Base-by-base conservation (phyloP, 805 yeast species). In the Diddensiella caesifluorescens region DNA sequence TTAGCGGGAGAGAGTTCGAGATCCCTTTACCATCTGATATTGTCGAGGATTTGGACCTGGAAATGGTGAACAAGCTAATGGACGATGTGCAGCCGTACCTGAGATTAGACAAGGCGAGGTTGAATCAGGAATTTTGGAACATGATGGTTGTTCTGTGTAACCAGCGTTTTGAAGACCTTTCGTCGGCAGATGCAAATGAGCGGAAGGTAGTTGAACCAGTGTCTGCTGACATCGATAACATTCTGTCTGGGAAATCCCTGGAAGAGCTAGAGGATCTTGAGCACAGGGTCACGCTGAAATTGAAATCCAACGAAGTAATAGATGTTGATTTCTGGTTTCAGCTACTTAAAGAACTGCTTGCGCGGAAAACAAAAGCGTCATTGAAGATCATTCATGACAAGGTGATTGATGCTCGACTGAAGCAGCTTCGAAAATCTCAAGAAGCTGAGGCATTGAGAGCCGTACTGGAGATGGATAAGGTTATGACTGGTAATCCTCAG, bases 311-410 rank as follows among this genome's bases (percentile, higher is more conserved):
- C 22, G 46, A 42, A 3, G 42, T 45, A 1, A 39, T 55, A 6
- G 62, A 60, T 32, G 45, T 47, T 4, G 60, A 53, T 29, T 60
- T 60, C 38, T 60, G 64, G 64, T 38, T 39, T 10, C 52, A 44
- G 19, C 30, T 60, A 34, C 35, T 49, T 19, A 45, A 49, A 22
- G 56, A 56, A 30, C 35, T 60, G 20, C 13, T 37, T 15, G 38
- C 42, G 7, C 45, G 53, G 16, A 59, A 51, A 28, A 49, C 59
- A 3, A 33, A 35, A 22, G 40, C 45, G 4, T 40, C 44, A 15
- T 19, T 57, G 31, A 31, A 37, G 19, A 35, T 34, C 13, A 30
- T 45, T 7, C 46, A 46, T 38, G 39, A 35, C 9, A 10, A 21
- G 12, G 50, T 42, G 18, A 30, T 45, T 4, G 38, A 45, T n/a